A percentile compares a stretch with the other conserved stretches of the same genome.
phyloP scores from a whole-genome alignment of 116 monocot species.

The Iris pallida region DNA sequence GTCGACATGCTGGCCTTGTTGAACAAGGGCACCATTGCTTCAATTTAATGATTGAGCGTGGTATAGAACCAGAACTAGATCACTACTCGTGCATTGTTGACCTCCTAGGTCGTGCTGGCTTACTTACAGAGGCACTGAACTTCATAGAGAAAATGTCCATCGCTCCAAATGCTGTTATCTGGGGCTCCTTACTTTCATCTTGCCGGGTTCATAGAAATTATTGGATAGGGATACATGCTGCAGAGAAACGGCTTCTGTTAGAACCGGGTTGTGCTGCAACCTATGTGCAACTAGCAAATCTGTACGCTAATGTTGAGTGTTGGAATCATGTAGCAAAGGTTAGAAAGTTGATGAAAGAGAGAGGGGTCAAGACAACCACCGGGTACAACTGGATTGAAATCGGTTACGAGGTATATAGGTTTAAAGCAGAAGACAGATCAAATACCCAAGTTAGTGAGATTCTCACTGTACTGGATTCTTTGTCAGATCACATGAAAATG shows the following conservation, averaged over 20 bases:
- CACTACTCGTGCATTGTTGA: slow-evolving; percentile 76
- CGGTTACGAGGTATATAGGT: slow-evolving; percentile 35
- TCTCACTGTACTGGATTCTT: slow-evolving; percentile 19
- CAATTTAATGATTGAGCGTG: slow-evolving; percentile 35
- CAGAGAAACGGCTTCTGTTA: slow-evolving; percentile 36
- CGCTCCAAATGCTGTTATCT: slow-evolving; percentile 54
- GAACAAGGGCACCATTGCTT: slow-evolving; percentile 44
- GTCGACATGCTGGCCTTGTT: slow-evolving; percentile 61
- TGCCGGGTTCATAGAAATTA: slow-evolving; percentile 53
- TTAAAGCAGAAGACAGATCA: slow-evolving; percentile 37
- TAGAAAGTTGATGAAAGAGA: slow-evolving; percentile 70
- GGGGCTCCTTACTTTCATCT: slow-evolving; percentile 69
- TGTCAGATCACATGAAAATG: slow-evolving; percentile 31
- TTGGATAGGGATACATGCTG: slow-evolving; percentile 58
- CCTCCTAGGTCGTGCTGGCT: slow-evolving; percentile 65
- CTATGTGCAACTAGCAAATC: slow-evolving; percentile 60
- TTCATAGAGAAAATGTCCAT: slow-evolving; percentile 62
- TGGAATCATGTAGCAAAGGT: slow-evolving; percentile 53
- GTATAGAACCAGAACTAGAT: slow-evolving; percentile 48
- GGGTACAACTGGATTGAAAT: slow-evolving; percentile 82
- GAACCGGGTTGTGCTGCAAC: slow-evolving; percentile 64
- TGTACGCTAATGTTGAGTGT: slow-evolving; percentile 41
- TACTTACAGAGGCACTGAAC: slow-evolving; percentile 47
- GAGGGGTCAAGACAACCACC: slow-evolving; percentile 44
- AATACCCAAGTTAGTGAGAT: slow-evolving; percentile 18